Evolutionary conservation across 192 early-diverging fungal genomes (phyloP), one percentile per base, ranked within the genome.

Genomic region (Mycoemilia scoparia): DNA sequence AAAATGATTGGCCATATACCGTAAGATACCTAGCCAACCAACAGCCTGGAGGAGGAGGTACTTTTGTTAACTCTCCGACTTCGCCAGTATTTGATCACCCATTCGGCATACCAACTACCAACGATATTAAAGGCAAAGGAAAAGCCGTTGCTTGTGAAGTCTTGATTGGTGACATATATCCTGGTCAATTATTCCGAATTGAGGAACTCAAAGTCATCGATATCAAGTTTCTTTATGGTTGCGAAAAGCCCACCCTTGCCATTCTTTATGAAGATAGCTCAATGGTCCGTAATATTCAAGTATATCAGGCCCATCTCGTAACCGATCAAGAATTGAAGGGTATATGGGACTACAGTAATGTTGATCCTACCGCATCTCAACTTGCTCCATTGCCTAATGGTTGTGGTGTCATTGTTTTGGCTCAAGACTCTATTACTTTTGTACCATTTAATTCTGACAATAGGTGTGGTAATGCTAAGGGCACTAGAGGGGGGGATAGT

Each of bases 191-290:
- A 16, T 43, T 37, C 16, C 46, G 43, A 14, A 55, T 65, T 13
- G 43, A 49, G 1, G 62, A 65, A 32, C 46, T 65, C 14, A 39
- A 48, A 9, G 45, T 60, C 13, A 11, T 65, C 5, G 51, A 54
- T 13, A 38, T 65, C 19, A 34, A 38, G 29, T 65, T 65, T 27
- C 11, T 64, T 10, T 35, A 17, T 7, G 16, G 24, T 7, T 23
- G 24, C 4, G 21, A 22, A 0, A 27, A 39, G 21, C 52, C 57
- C 3, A 29, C 33, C 12, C 45, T 66, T 9, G 47, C 57, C 9
- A 50, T 60, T 16, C 49, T 66, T 2, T 38, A 47, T 17, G 57
- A 59, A 38, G 63, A 66, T 26, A 46, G 45, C 2, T 42, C 45
- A 10, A 44, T 43, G 49, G 32, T 42, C 20, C 45, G 57, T 0